Conservation (phyloP, 2,329 filamentous ascomycete species). For the Emydomyces testavorans region DNA sequence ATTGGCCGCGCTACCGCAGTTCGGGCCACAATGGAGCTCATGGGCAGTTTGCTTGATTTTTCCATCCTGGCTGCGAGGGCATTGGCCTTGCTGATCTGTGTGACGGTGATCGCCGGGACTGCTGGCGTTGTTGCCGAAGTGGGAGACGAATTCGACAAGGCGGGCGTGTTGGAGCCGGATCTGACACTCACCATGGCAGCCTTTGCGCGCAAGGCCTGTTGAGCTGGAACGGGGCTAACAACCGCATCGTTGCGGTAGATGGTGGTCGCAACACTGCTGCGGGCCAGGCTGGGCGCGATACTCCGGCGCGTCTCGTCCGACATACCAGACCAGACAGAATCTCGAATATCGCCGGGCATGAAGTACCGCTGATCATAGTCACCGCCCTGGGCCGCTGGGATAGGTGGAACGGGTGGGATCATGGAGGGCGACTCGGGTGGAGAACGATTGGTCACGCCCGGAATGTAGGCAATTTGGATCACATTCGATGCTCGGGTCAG, state of each 20-base stretch:
- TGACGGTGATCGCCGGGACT: slow-evolving; percentile 55
- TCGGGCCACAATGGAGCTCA: slow-evolving; percentile 36
- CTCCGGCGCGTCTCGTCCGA: slow-evolving; percentile 46
- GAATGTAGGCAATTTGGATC: slow-evolving; percentile 98
- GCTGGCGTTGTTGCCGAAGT: slow-evolving; percentile 54
- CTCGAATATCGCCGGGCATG: slow-evolving; percentile 76
- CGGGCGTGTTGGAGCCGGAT: slow-evolving; percentile 47
- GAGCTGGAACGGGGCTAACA: slow-evolving; percentile 64
- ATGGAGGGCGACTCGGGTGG: slow-evolving; percentile 70
- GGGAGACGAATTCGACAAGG: slow-evolving; percentile 23
- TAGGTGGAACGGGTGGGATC: slow-evolving; percentile 86
- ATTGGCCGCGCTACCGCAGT: slow-evolving; percentile 36
- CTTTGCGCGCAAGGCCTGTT: slow-evolving; percentile 76
- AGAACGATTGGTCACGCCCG: slow-evolving; percentile 87
- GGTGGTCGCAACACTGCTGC: slow-evolving; percentile 71
- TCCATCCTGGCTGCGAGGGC: slow-evolving; percentile 21
- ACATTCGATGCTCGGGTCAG: slow-evolving; percentile 95
- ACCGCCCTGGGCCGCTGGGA: slow-evolving; percentile 51
- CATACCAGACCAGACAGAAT: slow-evolving; percentile 77
- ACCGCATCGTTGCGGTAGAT: slow-evolving; percentile 88
- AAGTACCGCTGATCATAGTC: slow-evolving; percentile 71
- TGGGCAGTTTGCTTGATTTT: slow-evolving; percentile 13
- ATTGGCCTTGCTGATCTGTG: slow-evolving; percentile 32
- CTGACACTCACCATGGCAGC: slow-evolving; percentile 90
- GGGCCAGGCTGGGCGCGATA: slow-evolving; percentile 37